Evolutionary conservation across 2,329 filamentous ascomycete genomes (phyloP), one percentile per base, ranked within the genome.

Genomic region (Trichoderma sp.): DNA sequence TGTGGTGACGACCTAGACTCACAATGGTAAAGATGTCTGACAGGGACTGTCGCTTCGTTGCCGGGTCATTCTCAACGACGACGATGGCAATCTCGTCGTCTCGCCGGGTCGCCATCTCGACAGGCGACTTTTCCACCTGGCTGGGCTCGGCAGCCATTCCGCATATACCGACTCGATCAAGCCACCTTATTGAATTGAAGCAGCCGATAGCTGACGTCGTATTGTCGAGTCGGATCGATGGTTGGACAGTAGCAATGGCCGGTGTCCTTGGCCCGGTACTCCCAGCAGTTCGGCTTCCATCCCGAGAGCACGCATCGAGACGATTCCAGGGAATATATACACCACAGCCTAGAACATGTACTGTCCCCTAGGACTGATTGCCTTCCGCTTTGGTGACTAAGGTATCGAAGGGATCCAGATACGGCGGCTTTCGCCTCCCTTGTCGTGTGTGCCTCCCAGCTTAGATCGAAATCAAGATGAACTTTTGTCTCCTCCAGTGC

Each of bases 1-100:
- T 39, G 34, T 24, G 19, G 7, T 24, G 2, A 17, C 7, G 17
- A 17, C 21, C 26, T 9, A 15, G 45, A 54, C 69, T 56, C 47
- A 71, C 70, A 67, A 72, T 72, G 7, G 71, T 72, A 48, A 72
- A 72, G n/a, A 72, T 67, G 50, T 71, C 71, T 7, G 71, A 72
- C 4, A 71, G 55, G 7, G 67, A 68, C 55, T 72, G 70, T 47
- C 58, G 58, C 47, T 61, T 63, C 51, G 39, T 63, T n/a, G 41
- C 26, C 34, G 63, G 66, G 48, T 66, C 69, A 14, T 51, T 65
- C 12, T 28, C 44, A 12, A 41, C 43, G 30, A 14, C n/a, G n/a
- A 41, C 60, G n/a, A 56, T 44, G 1, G 50, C 30, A 39, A 24
- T 6, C 24, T 63, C 58, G 3, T 39, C 28, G 26, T 50, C 63